Percentiles rank a stretch among this genome's conserved stretches.
These are phyloP conservation scores for Penicillium brevicompactum DNA, from an alignment of 2,329 filamentous ascomycete species.

Conservation along the genomic window DNA sequence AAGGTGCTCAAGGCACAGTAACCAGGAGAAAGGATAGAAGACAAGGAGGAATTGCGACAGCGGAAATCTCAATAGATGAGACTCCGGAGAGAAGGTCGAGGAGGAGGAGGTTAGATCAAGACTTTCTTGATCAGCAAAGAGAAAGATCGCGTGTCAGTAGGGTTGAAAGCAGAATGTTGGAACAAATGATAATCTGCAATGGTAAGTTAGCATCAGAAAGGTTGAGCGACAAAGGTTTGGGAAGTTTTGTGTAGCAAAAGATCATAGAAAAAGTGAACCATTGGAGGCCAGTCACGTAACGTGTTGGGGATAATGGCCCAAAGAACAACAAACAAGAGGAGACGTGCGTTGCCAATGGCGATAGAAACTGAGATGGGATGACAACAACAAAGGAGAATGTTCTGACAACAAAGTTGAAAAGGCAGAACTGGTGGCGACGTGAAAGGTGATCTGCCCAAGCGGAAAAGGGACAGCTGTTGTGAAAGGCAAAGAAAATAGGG, in stretches of 20 bases:
- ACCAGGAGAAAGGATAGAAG: background rate
- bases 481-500: background rate
- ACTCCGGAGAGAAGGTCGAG: background rate
- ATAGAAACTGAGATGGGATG: background rate
- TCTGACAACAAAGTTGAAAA: background rate
- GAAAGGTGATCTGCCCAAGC: no score
- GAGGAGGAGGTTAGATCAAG: background rate
- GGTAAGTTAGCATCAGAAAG: background rate
- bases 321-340: background rate
- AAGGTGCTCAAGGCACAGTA: no score
- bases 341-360: background rate
- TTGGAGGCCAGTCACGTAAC: background rate
- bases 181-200: background rate
- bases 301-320: background rate
- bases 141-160: background rate
- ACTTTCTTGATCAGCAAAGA: background rate
- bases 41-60: background rate
- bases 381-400: background rate
- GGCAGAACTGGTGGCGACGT: no score
- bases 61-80: background rate
- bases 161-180: background rate
- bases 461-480: no score
- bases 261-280: background rate
- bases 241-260: background rate
- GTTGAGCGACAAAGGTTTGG: background rate